Conservation (phyloP, 225 moss, liverwort and hornwort genomes). For the Bryum argenteum region DNA sequence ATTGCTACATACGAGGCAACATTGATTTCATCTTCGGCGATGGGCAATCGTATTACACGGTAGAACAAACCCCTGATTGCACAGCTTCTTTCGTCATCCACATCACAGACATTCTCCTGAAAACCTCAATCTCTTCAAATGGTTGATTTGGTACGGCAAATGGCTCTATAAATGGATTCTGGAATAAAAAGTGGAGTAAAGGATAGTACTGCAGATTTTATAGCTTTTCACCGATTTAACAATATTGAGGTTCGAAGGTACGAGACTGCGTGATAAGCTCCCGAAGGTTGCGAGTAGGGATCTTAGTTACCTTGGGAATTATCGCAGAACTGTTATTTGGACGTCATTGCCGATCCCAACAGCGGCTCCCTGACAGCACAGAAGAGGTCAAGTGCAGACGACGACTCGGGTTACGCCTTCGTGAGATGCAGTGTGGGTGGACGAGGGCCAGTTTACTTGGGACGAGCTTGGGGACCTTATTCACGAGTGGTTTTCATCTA, state of each 20-base stretch:
- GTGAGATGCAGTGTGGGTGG: constrained; percentile 51
- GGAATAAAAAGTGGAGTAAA: too few species aligned
- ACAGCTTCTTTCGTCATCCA: too few species aligned
- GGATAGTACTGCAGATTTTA: too few species aligned
- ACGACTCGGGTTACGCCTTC: constrained; percentile 43
- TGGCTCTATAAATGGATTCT: too few species aligned
- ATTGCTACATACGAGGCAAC: constrained; percentile 48
- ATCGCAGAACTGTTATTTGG: constrained; percentile 45
- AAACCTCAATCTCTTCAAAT: too few species aligned
- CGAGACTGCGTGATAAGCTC: not conserved
- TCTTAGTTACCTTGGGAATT: not conserved
- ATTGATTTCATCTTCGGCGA: constrained; percentile 53
- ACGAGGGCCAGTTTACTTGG: constrained; percentile 47
- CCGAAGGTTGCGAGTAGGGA: not conserved
- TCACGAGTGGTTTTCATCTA: constrained; percentile 54
- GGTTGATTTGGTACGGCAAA: too few species aligned
- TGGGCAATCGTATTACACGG: constrained; percentile 50
- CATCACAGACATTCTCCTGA: too few species aligned
- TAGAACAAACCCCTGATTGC: not conserved
- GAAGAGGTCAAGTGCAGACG: constrained; percentile 40
- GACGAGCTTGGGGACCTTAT: constrained; percentile 58
- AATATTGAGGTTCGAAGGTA: not conserved
- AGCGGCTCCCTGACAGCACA: constrained; percentile 53
- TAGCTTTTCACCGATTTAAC: not conserved
- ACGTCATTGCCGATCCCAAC: constrained; percentile 41